Percentiles rank a stretch among this genome's conserved stretches.
phyloP scores from a whole-genome alignment of 768 basidiomycete species.

The Tephrocybe sp. region DNA sequence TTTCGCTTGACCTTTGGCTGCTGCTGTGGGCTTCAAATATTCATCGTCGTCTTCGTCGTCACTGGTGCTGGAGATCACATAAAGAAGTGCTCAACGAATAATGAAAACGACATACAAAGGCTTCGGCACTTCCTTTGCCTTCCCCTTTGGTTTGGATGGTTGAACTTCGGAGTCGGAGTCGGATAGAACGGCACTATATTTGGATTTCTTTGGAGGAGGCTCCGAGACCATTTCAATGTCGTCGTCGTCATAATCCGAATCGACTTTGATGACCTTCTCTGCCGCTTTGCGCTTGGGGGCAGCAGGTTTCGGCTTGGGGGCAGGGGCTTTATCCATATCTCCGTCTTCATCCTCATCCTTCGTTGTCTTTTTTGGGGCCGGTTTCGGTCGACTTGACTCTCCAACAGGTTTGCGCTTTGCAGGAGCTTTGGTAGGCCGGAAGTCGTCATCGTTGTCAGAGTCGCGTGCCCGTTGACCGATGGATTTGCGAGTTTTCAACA shows the following conservation, averaged over 20 bases:
- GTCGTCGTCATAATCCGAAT: slow-evolving; percentile 20
- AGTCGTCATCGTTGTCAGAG: slow-evolving; percentile 45
- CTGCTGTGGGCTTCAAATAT: not conserved
- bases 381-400: slow-evolving; percentile 25
- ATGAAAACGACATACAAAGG: slow-evolving; percentile 2
- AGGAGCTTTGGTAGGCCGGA: slow-evolving; percentile 44
- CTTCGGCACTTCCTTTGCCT: slow-evolving; percentile 12
- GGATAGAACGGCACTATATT: slow-evolving; percentile 21
- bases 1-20: slow-evolving; percentile 20
- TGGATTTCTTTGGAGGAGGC: slow-evolving; percentile 18
- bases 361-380: slow-evolving; percentile 22
- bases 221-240: slow-evolving; percentile 11
- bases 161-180: slow-evolving; percentile 29
- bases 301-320: slow-evolving; percentile 5
- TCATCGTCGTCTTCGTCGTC: slow-evolving; percentile 15
- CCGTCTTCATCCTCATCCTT: slow-evolving; percentile 26
- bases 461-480: slow-evolving; percentile 30
- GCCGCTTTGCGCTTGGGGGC: slow-evolving; percentile 21
- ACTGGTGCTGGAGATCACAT: not conserved
- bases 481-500: slow-evolving; percentile 47
- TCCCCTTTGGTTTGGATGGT: slow-evolving; percentile 17
- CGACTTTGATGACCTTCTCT: slow-evolving; percentile 17
- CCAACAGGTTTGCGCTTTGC: slow-evolving; percentile 39
- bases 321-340: slow-evolving; percentile 22
- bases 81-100: not conserved